These are phyloP conservation scores for Radiomyces spectabilis DNA, from an alignment of 192 early-diverging fungal genomes.

Conservation along the genomic window DNA sequence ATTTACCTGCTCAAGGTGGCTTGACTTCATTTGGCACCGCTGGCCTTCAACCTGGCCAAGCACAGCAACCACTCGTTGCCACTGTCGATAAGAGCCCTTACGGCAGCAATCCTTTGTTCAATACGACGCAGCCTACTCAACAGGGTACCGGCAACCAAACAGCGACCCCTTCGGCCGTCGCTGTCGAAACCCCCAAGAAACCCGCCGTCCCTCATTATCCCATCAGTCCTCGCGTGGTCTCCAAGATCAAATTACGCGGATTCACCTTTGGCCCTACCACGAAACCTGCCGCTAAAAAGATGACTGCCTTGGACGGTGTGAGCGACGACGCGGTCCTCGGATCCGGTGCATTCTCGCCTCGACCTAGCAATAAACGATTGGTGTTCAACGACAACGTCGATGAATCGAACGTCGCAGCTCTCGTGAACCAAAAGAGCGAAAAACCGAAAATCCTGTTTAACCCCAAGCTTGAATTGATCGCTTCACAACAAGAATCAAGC, in stretches of 20 bases:
- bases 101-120: slow-evolving; percentile 78
- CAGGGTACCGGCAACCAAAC: slow-evolving; percentile 31
- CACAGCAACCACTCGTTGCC: slow-evolving; percentile 52
- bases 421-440: neutral
- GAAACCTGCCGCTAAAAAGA: slow-evolving; percentile 22
- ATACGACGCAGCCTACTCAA: slow-evolving; percentile 16
- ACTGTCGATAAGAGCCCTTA: slow-evolving; percentile 83
- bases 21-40: slow-evolving; percentile 33
- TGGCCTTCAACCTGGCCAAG: slow-evolving; percentile 11
- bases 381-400: slow-evolving; percentile 42
- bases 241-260: slow-evolving; percentile 71
- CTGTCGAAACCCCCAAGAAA: slow-evolving; percentile 50
- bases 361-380: slow-evolving; percentile 66
- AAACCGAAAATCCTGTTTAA: slow-evolving; percentile 7
- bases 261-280: slow-evolving; percentile 27
- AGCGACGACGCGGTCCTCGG: slow-evolving; percentile 40
- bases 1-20: slow-evolving; percentile 33
- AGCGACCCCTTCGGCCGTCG: slow-evolving; percentile 24
- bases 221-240: slow-evolving; percentile 62
- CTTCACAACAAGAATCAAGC: neutral
- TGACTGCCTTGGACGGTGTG: slow-evolving; percentile 26
- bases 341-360: slow-evolving; percentile 62
- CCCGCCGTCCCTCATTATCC: slow-evolving; percentile 66
- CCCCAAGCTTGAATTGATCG: slow-evolving; percentile 7
- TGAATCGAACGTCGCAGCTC: slow-evolving; percentile 9